A percentile compares a stretch with the other conserved stretches of the same genome.
phyloP scores from a whole-genome alignment of 108 stramenopile genomes.

The Discostella stelligeroides region DNA sequence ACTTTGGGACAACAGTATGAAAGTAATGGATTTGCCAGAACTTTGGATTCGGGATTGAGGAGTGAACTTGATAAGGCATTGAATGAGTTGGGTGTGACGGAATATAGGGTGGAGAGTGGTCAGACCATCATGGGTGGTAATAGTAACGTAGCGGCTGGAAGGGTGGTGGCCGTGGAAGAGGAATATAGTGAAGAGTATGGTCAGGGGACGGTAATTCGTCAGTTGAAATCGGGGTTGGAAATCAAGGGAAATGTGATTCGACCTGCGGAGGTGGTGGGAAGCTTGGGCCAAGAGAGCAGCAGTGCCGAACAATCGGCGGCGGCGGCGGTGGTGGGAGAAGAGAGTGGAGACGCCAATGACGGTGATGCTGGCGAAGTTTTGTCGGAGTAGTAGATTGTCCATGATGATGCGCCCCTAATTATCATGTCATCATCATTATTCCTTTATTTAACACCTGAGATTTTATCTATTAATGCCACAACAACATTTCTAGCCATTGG shows the following conservation, averaged over 20 bases:
- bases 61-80: conserved; percentile 49
- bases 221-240: conserved; percentile 63
- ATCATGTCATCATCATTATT: no score
- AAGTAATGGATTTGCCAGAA: conserved; percentile 62
- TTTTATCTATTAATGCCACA: no score
- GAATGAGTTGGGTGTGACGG: conserved; percentile 63
- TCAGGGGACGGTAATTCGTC: conserved; percentile 58
- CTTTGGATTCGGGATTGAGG: conserved; percentile 50
- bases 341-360: no score
- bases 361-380: not conserved
- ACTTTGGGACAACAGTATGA: conserved; percentile 50
- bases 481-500: no score
- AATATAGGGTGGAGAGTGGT: conserved; percentile 52
- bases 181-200: conserved; percentile 57
- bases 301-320: conserved; percentile 36
- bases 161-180: conserved; percentile 58
- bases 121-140: conserved; percentile 42
- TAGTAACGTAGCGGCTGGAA: not conserved
- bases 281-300: conserved; percentile 50
- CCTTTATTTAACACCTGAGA: no score
- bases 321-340: not conserved
- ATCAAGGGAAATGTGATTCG: conserved; percentile 75
- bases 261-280: conserved; percentile 64
- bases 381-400: conserved; percentile 12
- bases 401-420: no score